These are phyloP conservation scores for Nicotiana noctiflora DNA, from an alignment of 257 asterid species.

Conservation along the genomic window DNA sequence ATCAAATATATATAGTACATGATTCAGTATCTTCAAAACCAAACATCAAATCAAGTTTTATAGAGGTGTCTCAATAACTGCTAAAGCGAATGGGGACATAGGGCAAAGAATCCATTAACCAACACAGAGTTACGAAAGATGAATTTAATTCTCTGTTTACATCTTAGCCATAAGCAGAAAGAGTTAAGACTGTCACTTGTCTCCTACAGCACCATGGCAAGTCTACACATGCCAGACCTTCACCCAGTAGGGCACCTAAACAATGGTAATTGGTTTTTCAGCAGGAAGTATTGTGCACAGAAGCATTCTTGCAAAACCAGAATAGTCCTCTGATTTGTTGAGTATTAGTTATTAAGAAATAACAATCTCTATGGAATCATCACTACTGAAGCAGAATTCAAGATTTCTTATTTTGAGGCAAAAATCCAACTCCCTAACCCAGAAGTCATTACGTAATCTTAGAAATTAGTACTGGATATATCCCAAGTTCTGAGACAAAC, in stretches of 20 bases:
- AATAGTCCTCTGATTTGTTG: background rate
- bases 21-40: background rate
- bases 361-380: background rate
- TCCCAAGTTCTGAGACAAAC: background rate
- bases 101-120: background rate
- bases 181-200: background rate
- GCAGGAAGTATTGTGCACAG: background rate
- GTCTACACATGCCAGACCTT: slow-evolving; percentile 6
- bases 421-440: slow-evolving; percentile 4
- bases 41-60: background rate
- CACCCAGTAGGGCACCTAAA: background rate
- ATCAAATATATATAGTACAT: background rate
- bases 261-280: background rate
- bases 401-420: slow-evolving; percentile 2
- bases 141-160: background rate
- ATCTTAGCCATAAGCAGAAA: background rate
- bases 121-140: background rate
- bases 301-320: background rate
- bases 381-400: background rate
- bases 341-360: background rate
- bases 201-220: background rate
- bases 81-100: background rate
- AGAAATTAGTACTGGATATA: background rate
- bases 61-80: background rate
- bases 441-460: background rate